phyloP scores from a whole-genome alignment of 371 early-diverging fungal species.

The Entomophthora muscae region DNA sequence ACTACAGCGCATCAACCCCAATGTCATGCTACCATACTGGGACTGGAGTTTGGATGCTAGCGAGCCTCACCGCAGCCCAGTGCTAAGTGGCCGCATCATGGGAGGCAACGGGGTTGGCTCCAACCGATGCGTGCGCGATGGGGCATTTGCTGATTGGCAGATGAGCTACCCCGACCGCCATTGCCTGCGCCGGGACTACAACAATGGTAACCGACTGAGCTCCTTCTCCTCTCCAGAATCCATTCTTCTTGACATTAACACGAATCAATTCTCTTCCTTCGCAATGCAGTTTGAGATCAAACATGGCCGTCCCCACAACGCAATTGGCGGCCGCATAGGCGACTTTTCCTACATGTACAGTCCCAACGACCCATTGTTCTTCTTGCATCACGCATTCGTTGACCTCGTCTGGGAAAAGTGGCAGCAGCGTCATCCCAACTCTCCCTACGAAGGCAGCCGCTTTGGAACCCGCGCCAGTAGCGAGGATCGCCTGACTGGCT shows the following conservation, averaged over 20 bases:
- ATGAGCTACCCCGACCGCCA: slow-evolving; percentile 1
- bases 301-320: background rate
- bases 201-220: background rate
- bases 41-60: too few species aligned
- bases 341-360: slow-evolving; percentile 20
- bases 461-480: background rate
- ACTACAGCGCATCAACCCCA: slow-evolving; percentile 3
- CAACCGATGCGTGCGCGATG: slow-evolving; percentile 12
- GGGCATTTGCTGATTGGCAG: slow-evolving; percentile 9
- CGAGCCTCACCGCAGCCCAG: background rate
- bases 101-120: slow-evolving; percentile 10
- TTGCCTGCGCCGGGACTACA: slow-evolving; percentile 15
- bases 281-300: background rate
- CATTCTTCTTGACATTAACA: slow-evolving; percentile 12
- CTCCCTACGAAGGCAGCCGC: background rate
- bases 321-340: slow-evolving; percentile 15
- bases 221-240: background rate
- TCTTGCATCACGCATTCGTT: slow-evolving; percentile 13
- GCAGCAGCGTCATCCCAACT: slow-evolving; percentile 3
- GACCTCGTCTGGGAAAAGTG: slow-evolving; percentile 13
- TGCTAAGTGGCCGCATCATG: background rate
- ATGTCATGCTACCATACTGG: background rate
- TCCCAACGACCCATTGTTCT: slow-evolving; percentile 14
- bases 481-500: background rate
- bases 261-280: background rate